Evolutionary conservation across 306 rosid species (phyloP).

Genomic region (Lathyrus oleraceus): DNA sequence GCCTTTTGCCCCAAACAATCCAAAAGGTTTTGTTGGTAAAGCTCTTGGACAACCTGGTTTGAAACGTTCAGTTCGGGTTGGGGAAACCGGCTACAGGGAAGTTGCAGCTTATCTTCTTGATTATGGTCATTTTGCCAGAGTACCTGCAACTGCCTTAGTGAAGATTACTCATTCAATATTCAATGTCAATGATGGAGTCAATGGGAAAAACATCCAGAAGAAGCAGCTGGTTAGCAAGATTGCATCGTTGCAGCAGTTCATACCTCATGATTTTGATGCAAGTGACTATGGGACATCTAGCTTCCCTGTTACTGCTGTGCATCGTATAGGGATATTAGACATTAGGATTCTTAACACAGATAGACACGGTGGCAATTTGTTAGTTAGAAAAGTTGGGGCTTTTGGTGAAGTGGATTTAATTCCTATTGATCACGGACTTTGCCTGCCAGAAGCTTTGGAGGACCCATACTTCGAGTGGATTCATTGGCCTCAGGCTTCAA

Average conservation of each 20-base stretch:
- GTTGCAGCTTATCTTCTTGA: conserved; percentile 98
- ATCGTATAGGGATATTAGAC: conserved; percentile 92
- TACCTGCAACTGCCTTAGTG: conserved; percentile 93
- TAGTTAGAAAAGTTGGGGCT: conserved; percentile 82
- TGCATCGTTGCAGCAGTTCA: conserved; percentile 90
- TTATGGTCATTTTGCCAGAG: conserved; percentile 77
- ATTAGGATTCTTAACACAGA: conserved; percentile 95
- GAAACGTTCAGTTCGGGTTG: conserved; percentile 89
- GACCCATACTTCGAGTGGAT: conserved; percentile 99
- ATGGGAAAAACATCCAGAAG: conserved; percentile 57
- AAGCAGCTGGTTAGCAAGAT: conserved; percentile 87
- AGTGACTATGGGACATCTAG: conserved; percentile 98
- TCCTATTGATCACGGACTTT: conserved; percentile 98
- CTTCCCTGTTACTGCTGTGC: conserved; percentile 91
- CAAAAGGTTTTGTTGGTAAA: conserved; percentile 93
- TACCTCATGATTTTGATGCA: conserved; percentile 96
- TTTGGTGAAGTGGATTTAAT: conserved; percentile 92
- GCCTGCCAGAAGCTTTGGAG: conserved; percentile 92
- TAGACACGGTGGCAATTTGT: conserved; percentile 95
- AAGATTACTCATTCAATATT: conserved; percentile 94
- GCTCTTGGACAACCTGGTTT: conserved; percentile 97
- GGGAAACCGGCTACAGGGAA: conserved; percentile 96
- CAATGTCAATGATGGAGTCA: conserved; percentile 87
- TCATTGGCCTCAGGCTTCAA: conserved; percentile 99
- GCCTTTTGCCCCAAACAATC: conserved; percentile 98